Conservation (phyloP, 2,329 filamentous ascomycete species). For the Aspergillus hiratsukae region DNA sequence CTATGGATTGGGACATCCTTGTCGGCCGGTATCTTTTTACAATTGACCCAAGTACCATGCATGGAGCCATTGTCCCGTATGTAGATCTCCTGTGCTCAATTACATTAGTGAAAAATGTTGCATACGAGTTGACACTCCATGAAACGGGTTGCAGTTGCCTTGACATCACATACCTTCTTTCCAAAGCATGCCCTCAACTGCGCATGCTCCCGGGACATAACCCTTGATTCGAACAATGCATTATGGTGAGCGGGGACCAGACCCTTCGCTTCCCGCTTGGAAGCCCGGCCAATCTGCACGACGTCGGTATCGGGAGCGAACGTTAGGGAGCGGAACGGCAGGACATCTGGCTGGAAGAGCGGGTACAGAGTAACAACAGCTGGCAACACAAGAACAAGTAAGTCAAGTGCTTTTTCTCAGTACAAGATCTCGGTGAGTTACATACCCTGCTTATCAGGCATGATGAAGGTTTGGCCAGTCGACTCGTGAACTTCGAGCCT, state of each 20-base stretch:
- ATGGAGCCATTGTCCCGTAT: conserved; percentile 56
- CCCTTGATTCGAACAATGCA: conserved; percentile 44
- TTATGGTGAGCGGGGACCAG: conserved; percentile 36
- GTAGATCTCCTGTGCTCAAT: conserved; percentile 35
- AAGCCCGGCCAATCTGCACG: conserved; percentile 39
- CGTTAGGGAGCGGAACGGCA: conserved; percentile 29
- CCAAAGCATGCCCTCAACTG: conserved; percentile 25
- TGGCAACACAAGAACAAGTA: conserved; percentile 14
- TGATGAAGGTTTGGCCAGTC: conserved; percentile 8
- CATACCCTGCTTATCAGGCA: conserved; percentile 24
- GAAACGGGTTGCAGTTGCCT: not conserved
- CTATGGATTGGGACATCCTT: conserved; percentile 36
- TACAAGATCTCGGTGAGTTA: not conserved
- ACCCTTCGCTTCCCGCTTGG: conserved; percentile 34
- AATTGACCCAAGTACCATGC: conserved; percentile 58
- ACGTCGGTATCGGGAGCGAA: conserved; percentile 24
- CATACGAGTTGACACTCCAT: not conserved
- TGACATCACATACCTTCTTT: conserved; percentile 22
- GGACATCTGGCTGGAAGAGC: conserved; percentile 19
- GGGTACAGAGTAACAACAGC: conserved; percentile 32
- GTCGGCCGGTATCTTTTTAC: conserved; percentile 35
- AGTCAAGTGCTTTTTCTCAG: conserved; percentile 1
- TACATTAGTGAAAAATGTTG: not conserved
- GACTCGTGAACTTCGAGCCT: not conserved
- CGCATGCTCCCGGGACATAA: conserved; percentile 46